Evolutionary conservation across 129 eudicot species (phyloP), one percentile per base, ranked within the genome.

Genomic region (Lonicera japonica): DNA sequence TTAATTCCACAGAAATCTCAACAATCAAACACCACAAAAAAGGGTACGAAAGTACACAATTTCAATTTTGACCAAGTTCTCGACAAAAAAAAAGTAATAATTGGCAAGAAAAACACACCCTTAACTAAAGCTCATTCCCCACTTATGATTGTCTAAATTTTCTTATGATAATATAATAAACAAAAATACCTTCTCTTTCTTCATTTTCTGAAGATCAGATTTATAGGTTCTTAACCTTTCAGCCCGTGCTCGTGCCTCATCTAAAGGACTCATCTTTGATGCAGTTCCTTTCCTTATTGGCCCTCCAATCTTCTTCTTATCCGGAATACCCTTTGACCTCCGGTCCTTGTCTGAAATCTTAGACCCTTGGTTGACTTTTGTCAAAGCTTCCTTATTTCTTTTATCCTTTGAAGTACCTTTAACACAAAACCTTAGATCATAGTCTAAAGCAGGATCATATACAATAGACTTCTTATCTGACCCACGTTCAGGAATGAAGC

Each of bases 161-260:
- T n/a, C n/a, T n/a, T n/a, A n/a, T n/a, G n/a, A n/a, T n/a, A n/a
- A n/a, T n/a, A n/a, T n/a, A 43, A 43, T 43, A 43, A 67, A 71
- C 22, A 56, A 61, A 46, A 24, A 50, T 82, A 91, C 97, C 97
- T 91, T 75, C 61, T 87, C 84, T 77, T 91, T 91, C 83, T 80
- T 91, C 77, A 81, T 73, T 80, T 91, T 91, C 75, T 84, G 98
- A 53, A 91, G 83, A 74, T 91, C 98, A 45, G 88, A 84, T 82
- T 91, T 76, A 65, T 63, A 87, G 67, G 96, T 68, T 77, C 96
- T 78, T 76, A 88, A 68, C 72, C 60, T 81, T 46, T 88, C 92
- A 57, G 96, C 96, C 72, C 96, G 96, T 58, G 83, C 86, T 9
- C 86, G 82, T 74, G 92, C 96, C 71, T 88, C 96, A 51, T 88